These are phyloP conservation scores for Rhizopus microsporus DNA, from an alignment of 371 early-diverging fungal species.

Conservation along the genomic window DNA sequence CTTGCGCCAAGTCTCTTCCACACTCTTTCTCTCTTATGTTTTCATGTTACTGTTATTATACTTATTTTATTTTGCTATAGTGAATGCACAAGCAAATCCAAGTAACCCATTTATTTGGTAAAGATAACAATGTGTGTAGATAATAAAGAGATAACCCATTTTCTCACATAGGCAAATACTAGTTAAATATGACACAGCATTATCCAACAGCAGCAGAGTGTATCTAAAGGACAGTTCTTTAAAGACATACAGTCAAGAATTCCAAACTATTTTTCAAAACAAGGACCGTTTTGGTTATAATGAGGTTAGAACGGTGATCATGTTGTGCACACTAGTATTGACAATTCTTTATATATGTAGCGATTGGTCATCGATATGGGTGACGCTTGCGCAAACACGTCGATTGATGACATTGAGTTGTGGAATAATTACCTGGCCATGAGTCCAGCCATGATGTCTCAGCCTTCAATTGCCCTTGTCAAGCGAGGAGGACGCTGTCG, in stretches of 20 bases:
- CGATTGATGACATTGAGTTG: slow-evolving; percentile 11
- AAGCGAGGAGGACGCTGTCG: slow-evolving; percentile 29
- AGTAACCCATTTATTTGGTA: slow-evolving; percentile 14
- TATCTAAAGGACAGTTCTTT: slow-evolving; percentile 24
- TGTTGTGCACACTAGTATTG: not conserved
- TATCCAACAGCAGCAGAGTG: slow-evolving; percentile 19
- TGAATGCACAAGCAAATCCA: not conserved
- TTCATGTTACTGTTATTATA: not conserved
- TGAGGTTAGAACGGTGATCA: slow-evolving; percentile 15
- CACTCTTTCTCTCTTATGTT: no score
- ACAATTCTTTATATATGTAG: slow-evolving; percentile 5
- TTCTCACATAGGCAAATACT: slow-evolving; percentile 22
- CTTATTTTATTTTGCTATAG: not conserved
- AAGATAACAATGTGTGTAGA: not conserved
- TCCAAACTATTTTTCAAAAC: slow-evolving; percentile 35
- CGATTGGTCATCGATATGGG: slow-evolving; percentile 27
- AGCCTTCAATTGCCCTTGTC: slow-evolving; percentile 37
- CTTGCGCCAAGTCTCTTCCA: no score
- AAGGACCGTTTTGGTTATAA: slow-evolving; percentile 35
- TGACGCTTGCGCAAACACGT: slow-evolving; percentile 22
- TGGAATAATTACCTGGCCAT: slow-evolving; percentile 19
- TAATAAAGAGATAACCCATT: not conserved
- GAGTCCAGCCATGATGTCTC: slow-evolving; percentile 27
- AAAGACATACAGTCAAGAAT: slow-evolving; percentile 41
- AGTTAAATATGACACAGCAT: slow-evolving; percentile 14